A percentile compares a stretch with the other conserved stretches of the same genome.
Evolutionary conservation across 2,329 filamentous ascomycete species (phyloP).

Genomic region (Botrytis fabae): DNA sequence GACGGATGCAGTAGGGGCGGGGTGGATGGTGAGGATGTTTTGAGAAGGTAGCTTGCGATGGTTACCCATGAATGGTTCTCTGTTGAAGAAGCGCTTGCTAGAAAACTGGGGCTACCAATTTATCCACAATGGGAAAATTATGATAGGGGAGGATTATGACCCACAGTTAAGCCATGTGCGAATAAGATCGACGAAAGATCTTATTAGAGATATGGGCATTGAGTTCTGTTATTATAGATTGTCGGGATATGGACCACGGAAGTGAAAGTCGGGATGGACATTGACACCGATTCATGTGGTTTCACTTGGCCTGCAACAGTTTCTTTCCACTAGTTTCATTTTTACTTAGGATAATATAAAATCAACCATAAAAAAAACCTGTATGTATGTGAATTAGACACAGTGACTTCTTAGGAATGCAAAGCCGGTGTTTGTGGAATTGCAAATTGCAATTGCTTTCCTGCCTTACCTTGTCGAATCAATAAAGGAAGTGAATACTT

Average conservation of each 20-base stretch:
- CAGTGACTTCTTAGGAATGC: background rate
- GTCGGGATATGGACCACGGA: too few species aligned
- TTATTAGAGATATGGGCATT: background rate
- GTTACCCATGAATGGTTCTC: too few species aligned
- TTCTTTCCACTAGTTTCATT: background rate
- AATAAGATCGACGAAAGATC: background rate
- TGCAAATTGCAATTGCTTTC: background rate
- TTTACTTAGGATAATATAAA: background rate
- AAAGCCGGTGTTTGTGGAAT: background rate
- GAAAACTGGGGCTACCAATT: too few species aligned
- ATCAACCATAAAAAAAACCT: background rate
- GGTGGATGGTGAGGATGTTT: background rate
- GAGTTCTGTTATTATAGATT: background rate
- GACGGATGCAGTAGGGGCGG: background rate
- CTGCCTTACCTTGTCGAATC: background rate
- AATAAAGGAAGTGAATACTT: background rate
- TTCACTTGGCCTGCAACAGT: background rate
- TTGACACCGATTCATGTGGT: background rate
- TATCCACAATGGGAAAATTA: too few species aligned
- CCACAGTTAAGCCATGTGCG: rapidly evolving
- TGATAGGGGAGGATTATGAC: too few species aligned
- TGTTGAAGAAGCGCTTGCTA: background rate
- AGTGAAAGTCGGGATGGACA: background rate
- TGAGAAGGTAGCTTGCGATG: too few species aligned
- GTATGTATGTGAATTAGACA: background rate